Base-by-base conservation (phyloP, 1,139 yeast genomes). In the Zygosaccharomyces pseudobailii region DNA sequence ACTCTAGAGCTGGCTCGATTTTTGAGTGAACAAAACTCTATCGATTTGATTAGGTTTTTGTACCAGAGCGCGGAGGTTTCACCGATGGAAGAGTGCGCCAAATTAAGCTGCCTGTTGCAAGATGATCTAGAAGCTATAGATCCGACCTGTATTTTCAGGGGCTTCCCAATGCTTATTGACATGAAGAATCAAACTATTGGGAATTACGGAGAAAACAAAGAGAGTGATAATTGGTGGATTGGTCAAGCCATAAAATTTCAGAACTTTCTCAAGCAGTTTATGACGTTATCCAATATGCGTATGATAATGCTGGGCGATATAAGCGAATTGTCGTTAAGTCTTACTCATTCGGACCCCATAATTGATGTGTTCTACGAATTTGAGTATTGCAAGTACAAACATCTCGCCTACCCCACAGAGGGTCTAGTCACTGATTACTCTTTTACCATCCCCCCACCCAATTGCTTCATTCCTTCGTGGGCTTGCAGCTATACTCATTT, bases 1-100 rank as follows among this genome's bases (percentile, higher is more conserved):
- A 50, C 52, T 6, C 57, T 60, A 4, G 62, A 67, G 3, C 39
- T 74, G 33, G 72, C 74, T 0, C 59, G 61, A 38, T 68, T 68
- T 35, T 52, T 80, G 39, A 70, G 71, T 3, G 80, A 80, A 44
- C 65, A 69, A 46, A 70, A 74, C 35, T 68, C 74, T 1, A 71
- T 76, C 21, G 78, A 75, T 39, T 58, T 73, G 27, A 58, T 75
- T 38, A 73, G 71, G 44, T 80, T 71, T 54, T 55, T 75, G 5
- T 70, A 76, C 48, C 62, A 69, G 43, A 74, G 71, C 31, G 47
- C 52, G 0, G 56, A 55, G 3, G 52, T 53, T 3, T 61, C 73
- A 1, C 67, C 78, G 0, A 70, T 74, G 69, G 73, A 73, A 10
- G 82, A 78, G 51, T 70, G 73, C 8, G 65, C 76, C 0, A 58